Evolutionary conservation across 352 stramenopile species (phyloP).

Genomic region (Blastocystis sp.): DNA sequence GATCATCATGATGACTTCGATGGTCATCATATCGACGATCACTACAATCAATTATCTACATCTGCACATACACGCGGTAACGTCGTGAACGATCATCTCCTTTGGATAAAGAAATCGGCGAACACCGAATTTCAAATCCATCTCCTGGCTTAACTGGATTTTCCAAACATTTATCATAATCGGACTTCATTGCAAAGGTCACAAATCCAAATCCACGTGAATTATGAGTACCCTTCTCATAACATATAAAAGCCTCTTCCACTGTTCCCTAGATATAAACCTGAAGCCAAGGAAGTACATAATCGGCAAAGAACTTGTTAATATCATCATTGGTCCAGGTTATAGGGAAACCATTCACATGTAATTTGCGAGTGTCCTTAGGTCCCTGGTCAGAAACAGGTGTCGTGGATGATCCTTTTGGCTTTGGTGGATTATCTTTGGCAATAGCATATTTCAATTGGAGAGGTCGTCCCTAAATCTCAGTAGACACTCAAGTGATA

Average conservation of each 20-base stretch:
- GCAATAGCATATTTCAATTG: constrained; percentile 25
- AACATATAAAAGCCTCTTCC: constrained; percentile 51
- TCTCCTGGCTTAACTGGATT: not conserved
- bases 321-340: constrained; percentile 49
- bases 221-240: constrained; percentile 39
- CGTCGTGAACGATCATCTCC: constrained; percentile 6
- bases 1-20: not conserved
- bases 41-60: not conserved
- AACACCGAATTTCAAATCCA: not conserved
- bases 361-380: constrained; percentile 22
- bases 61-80: not conserved
- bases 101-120: not conserved
- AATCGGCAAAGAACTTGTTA: not conserved
- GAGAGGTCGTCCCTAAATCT: not conserved
- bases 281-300: not conserved
- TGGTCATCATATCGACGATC: not conserved
- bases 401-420: not conserved
- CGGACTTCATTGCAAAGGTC: constrained; percentile 19
- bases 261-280: not conserved
- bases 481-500: not conserved
- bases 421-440: not conserved
- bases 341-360: constrained; percentile 33
- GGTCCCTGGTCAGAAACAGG: not conserved
- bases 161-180: constrained; percentile 51
- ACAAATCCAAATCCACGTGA: constrained; percentile 54